Conservation (phyloP, 306 rosid genomes). For the Fagus sylvatica region DNA sequence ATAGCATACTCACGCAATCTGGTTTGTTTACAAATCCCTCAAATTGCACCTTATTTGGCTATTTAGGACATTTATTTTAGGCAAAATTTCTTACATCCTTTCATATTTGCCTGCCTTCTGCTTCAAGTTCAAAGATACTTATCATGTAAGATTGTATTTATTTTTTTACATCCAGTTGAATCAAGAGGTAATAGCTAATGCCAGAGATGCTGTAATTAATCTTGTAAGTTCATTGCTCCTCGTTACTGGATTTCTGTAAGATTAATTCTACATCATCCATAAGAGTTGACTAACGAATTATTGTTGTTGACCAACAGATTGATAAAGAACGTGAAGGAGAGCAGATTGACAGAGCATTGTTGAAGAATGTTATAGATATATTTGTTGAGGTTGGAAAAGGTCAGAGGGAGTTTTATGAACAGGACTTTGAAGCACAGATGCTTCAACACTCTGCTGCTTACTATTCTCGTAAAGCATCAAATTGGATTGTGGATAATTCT, state of each 20-base stretch:
- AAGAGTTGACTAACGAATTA: conserved; percentile 20
- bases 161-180: conserved; percentile 52
- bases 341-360: conserved; percentile 70
- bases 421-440: conserved; percentile 65
- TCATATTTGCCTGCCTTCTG: background rate
- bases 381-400: conserved; percentile 79
- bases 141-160: background rate
- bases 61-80: background rate
- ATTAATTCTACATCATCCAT: background rate
- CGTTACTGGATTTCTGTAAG: conserved; percentile 6
- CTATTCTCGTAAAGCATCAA: conserved; percentile 69
- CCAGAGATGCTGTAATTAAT: conserved; percentile 58
- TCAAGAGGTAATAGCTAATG: conserved; percentile 44
- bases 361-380: conserved; percentile 66
- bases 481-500: conserved; percentile 69
- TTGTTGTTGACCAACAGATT: conserved; percentile 42
- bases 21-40: conserved; percentile 41
- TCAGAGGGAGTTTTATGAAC: conserved; percentile 47
- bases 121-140: background rate
- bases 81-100: background rate
- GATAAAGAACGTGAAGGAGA: conserved; percentile 86
- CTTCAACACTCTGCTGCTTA: conserved; percentile 58
- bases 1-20: conserved; percentile 51
- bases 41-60: background rate
- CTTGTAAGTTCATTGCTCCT: conserved; percentile 44